Base-by-base conservation (phyloP, 139 green algal genomes). In the Zygnema circumcarinatum region DNA sequence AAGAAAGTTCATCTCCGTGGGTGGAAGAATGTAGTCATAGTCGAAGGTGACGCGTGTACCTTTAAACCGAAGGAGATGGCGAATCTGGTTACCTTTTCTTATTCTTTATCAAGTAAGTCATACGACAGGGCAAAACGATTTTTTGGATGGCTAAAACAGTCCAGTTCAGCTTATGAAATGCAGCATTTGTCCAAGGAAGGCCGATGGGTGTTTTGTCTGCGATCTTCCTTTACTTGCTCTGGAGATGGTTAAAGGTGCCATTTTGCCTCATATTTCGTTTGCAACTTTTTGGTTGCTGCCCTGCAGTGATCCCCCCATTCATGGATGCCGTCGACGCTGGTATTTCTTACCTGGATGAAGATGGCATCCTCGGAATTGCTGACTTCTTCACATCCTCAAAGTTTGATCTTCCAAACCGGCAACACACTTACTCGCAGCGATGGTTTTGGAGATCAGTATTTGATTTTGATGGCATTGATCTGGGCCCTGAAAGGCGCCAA, bases 31-130 rank as follows among this genome's bases (percentile, higher is more conserved):
- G 97, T 99, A 84, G 83, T 95, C 35, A 95, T 98, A 0, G 87
- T 99, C 0, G 96, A 99, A 90, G 95, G 87, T 0, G 97, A 99
- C 88, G 97, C 97, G 3, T 98, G 95, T 93, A 90, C 85, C 36
- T 99, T 98, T 80, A 53, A 67, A 1, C 89, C 94, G 21, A 80
- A 88, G 25, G 93, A 92, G 33, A 90, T 83, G 41, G 96, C 95
- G 1, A 93, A 91, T 31, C 90, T 99, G 31, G 92, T 98, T 84
- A 99, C 97, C 73, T 99, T 99, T 93, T 98, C 95, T 78, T 99
- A 99, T 93, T 98, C 96, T 0, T 93, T 99, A 20, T 96, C 96
- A 21, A 85, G 81, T 87, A 69, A 87, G 81, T 74, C 21, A 53
- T n/a, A n/a, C n/a, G n/a, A n/a, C n/a, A n/a, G 29, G 29, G 29